phyloP scores from a whole-genome alignment of 2,329 filamentous ascomycete genomes.

The Stachybotrys echinatus region DNA sequence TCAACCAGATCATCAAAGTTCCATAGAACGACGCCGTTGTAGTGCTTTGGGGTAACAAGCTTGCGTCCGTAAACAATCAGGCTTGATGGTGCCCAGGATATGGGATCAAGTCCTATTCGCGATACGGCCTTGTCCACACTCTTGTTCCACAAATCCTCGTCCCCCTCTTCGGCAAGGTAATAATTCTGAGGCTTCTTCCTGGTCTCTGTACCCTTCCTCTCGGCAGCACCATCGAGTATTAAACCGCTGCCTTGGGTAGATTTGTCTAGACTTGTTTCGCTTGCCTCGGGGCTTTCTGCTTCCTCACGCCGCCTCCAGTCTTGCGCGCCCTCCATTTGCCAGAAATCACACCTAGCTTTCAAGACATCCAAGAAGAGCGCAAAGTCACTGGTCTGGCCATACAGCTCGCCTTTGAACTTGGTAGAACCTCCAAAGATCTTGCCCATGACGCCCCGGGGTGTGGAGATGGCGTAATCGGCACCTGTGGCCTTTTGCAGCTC shows the following conservation, averaged over 20 bases:
- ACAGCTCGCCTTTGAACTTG: conserved; percentile 40
- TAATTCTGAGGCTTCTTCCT: conserved; percentile 24
- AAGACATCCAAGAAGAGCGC: conserved; percentile 69
- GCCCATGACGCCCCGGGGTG: conserved; percentile 45
- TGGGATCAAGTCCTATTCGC: conserved; percentile 10
- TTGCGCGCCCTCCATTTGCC: conserved; percentile 72
- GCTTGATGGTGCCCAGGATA: conserved; percentile 36
- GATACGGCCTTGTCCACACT: conserved; percentile 15
- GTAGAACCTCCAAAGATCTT: conserved; percentile 39
- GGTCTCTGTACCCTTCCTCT: conserved; percentile 8
- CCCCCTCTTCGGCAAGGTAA: conserved; percentile 17
- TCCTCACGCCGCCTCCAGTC: conserved; percentile 64
- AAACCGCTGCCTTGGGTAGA: neutral
- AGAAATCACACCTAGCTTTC: conserved; percentile 73
- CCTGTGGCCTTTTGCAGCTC: conserved; percentile 73
- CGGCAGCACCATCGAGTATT: neutral
- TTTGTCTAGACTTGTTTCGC: conserved; percentile 1
- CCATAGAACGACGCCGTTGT: conserved; percentile 56
- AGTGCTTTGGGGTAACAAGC: conserved; percentile 53
- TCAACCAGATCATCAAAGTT: conserved; percentile 64
- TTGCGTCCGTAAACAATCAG: conserved; percentile 58
- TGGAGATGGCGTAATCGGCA: conserved; percentile 57
- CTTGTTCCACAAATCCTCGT: conserved; percentile 19
- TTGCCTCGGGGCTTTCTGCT: conserved; percentile 4
- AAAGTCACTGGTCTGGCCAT: conserved; percentile 65